These are phyloP conservation scores for Mycosarcoma mackinlayi DNA, from an alignment of 1,284 basidiomycete genomes.

Conservation along the genomic window DNA sequence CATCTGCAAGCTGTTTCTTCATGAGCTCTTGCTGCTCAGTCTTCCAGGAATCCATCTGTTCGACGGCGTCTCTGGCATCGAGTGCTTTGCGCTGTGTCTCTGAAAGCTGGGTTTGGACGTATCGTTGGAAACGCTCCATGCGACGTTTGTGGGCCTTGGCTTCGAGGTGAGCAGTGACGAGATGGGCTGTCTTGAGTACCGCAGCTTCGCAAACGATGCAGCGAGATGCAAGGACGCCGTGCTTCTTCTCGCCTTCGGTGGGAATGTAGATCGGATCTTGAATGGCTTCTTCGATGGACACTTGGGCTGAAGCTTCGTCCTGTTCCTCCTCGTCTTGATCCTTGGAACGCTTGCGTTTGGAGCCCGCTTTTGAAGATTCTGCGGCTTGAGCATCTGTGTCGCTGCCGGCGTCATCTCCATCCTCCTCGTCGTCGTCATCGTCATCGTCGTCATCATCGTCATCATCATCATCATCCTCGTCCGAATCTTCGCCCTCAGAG, in stretches of 20 bases:
- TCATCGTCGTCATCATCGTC: constrained; percentile 9
- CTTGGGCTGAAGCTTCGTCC: constrained; percentile 20
- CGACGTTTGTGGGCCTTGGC: constrained; percentile 40
- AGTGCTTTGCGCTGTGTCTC: constrained; percentile 19
- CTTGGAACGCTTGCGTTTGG: constrained; percentile 31
- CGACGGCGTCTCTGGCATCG: constrained; percentile 45
- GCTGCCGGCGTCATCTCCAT: neutral
- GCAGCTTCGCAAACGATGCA: constrained; percentile 46
- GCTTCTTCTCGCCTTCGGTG: constrained; percentile 43
- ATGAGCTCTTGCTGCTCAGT: constrained; percentile 20
- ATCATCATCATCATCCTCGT: constrained; percentile 22
- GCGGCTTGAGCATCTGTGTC: too few species aligned
- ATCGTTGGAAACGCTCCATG: constrained; percentile 35
- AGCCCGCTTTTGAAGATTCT: constrained; percentile 14
- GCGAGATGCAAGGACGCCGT: constrained; percentile 32
- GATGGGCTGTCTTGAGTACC: constrained; percentile 32
- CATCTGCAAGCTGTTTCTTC: constrained; percentile 24
- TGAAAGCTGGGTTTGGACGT: constrained; percentile 25
- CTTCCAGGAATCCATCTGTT: constrained; percentile 40
- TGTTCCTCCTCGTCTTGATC: constrained; percentile 14
- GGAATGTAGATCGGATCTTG: constrained; percentile 47
- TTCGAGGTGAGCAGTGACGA: constrained; percentile 33
- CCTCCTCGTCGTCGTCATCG: neutral
- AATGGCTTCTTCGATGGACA: constrained; percentile 37
- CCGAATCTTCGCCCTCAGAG: constrained; percentile 32